Conservation (phyloP, 495 filamentous ascomycete genomes). For the Neurospora terricola region DNA sequence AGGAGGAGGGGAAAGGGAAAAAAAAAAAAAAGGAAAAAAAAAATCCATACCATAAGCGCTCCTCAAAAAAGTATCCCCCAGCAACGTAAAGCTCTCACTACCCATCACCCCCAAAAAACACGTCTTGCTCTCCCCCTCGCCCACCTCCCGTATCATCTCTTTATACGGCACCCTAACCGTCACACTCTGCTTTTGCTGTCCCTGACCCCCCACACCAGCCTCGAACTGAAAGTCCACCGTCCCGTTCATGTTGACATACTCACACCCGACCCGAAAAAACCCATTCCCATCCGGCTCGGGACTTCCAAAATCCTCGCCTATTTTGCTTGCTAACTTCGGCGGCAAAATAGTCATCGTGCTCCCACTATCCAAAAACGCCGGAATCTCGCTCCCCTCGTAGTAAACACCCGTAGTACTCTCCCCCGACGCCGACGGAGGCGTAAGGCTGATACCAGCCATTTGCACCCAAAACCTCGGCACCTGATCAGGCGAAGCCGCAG, state of each 20-base stretch:
- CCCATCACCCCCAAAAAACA: constrained; percentile 74
- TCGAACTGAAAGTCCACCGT: constrained; percentile 66
- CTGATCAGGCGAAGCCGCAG: constrained; percentile 28
- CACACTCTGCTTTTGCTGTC: constrained; percentile 31
- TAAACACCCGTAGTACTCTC: constrained; percentile 34
- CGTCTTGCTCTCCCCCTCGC: constrained; percentile 36
- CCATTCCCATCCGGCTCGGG: constrained; percentile 38
- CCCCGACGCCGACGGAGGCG: constrained; percentile 26
- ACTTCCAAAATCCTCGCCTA: constrained; percentile 60
- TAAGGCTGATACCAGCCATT: constrained; percentile 48
- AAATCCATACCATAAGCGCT: constrained; percentile 63
- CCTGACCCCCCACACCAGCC: constrained; percentile 6
- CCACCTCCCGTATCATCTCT: constrained; percentile 40
- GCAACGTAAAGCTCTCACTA: constrained; percentile 49
- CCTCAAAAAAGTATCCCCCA: constrained; percentile 91
- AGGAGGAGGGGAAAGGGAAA: neutral
- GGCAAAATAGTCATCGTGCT: constrained; percentile 84
- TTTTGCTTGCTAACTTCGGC: constrained; percentile 44
- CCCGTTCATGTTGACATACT: constrained; percentile 48
- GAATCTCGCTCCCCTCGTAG: constrained; percentile 34
- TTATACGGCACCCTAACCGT: constrained; percentile 54
- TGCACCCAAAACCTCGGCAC: constrained; percentile 47
- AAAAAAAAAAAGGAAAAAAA: neutral
- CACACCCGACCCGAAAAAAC: constrained; percentile 62
- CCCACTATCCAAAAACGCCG: constrained; percentile 81